These are phyloP conservation scores for Lactuca sativa DNA, from an alignment of 129 eudicot species.

Conservation along the genomic window DNA sequence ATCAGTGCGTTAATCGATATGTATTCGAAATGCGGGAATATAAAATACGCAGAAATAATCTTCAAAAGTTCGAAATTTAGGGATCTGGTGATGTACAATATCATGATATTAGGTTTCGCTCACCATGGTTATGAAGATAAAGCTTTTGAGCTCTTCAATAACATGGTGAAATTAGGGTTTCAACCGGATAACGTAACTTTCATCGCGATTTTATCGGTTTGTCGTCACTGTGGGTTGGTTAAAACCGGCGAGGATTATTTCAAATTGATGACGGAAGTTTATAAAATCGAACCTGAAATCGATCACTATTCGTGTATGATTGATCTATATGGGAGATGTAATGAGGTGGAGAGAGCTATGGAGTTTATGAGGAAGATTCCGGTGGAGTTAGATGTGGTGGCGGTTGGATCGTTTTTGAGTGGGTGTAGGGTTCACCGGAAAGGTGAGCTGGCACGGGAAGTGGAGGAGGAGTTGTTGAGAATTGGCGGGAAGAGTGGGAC, in stretches of 20 bases:
- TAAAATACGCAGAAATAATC: constrained; percentile 51
- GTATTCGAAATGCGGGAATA: constrained; percentile 86
- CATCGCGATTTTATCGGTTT: constrained; percentile 75
- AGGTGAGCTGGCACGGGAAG: constrained; percentile 63
- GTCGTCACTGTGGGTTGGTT: constrained; percentile 77
- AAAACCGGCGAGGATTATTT: constrained; percentile 70
- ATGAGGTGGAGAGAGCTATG: constrained; percentile 56
- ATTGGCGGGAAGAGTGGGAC: constrained; percentile 61
- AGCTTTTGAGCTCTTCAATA: constrained; percentile 58
- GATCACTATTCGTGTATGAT: constrained; percentile 94
- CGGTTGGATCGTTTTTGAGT: constrained; percentile 64
- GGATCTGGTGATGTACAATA: constrained; percentile 68
- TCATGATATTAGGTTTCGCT: constrained; percentile 88
- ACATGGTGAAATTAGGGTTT: constrained; percentile 42
- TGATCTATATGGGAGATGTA: constrained; percentile 83
- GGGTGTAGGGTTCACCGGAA: constrained; percentile 68
- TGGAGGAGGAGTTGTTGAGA: constrained; percentile 53
- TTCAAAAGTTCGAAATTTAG: constrained; percentile 35
- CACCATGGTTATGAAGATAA: constrained; percentile 65
- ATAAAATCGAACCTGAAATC: constrained; percentile 58
- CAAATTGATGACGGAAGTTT: constrained; percentile 55
- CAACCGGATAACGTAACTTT: constrained; percentile 67
- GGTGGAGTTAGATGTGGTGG: constrained; percentile 59
- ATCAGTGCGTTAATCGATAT: constrained; percentile 63
- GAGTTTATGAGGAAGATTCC: constrained; percentile 61